Evolutionary conservation across 192 early-diverging fungal genomes (phyloP).

Genomic region (Podila epigama): DNA sequence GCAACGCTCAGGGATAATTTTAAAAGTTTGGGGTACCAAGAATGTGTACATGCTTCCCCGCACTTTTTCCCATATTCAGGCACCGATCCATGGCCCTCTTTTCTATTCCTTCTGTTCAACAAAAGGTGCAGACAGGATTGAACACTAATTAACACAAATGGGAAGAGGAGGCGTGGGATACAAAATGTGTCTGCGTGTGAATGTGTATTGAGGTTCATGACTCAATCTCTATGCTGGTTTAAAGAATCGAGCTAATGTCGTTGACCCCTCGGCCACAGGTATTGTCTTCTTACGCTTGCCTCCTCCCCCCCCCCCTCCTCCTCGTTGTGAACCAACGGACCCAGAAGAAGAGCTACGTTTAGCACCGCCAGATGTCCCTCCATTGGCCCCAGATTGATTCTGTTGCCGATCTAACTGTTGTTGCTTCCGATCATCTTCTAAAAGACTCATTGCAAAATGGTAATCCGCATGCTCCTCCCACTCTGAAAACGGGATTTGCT

Average conservation of each 20-base stretch:
- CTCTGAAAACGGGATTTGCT: conserved; percentile 19
- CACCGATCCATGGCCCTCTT: too few relatives aligned
- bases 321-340: neutral
- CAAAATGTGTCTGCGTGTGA: neutral
- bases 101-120: too few relatives aligned
- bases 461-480: conserved; percentile 42
- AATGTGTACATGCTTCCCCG: too few relatives aligned
- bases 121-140: too few relatives aligned
- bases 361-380: neutral
- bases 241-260: conserved; percentile 1
- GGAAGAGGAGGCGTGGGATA: too few relatives aligned
- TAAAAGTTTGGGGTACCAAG: too few relatives aligned
- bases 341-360: neutral
- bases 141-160: too few relatives aligned
- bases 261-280: neutral
- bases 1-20: too few relatives aligned
- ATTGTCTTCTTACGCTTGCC: conserved; percentile 22
- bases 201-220: neutral
- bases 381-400: neutral
- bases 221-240: neutral
- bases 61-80: too few relatives aligned
- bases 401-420: conserved; percentile 23
- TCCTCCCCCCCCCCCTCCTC: too few relatives aligned
- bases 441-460: conserved; percentile 31
- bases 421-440: conserved; percentile 40